These are phyloP conservation scores for Penicillium angulare DNA, from an alignment of 495 filamentous ascomycete species.

Conservation along the genomic window DNA sequence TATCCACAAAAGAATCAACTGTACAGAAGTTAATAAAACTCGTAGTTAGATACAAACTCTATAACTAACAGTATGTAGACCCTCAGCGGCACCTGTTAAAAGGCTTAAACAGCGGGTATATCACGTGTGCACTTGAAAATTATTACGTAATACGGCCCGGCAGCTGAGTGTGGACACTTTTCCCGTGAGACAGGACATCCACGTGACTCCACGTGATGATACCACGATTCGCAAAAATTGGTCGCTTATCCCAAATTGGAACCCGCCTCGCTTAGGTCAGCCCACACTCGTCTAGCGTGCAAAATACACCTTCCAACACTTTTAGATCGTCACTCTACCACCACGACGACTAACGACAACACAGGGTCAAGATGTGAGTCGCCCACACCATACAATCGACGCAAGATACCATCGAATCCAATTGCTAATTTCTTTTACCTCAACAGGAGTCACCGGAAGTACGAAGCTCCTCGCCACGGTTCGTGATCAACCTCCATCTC, in stretches of 20 bases:
- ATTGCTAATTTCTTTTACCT: conserved; percentile 37
- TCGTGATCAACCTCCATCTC: conserved; percentile 36
- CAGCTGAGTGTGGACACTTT: neutral
- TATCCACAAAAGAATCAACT: neutral
- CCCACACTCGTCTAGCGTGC: conserved; percentile 49
- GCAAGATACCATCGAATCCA: conserved; percentile 10
- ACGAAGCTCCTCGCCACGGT: conserved; percentile 95
- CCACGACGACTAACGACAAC: conserved; percentile 55
- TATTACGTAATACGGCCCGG: neutral
- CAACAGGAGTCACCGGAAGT: conserved; percentile 70
- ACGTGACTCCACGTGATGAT: conserved; percentile 5
- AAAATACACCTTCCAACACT: conserved; percentile 43
- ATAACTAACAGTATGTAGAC: too few species aligned
- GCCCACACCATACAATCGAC: neutral
- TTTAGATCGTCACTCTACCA: conserved; percentile 44
- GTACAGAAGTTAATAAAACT: neutral
- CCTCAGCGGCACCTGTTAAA: too few species aligned
- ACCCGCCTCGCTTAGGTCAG: conserved; percentile 41
- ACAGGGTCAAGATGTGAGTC: conserved; percentile 55
- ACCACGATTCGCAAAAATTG: conserved; percentile 17
- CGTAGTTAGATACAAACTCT: neutral
- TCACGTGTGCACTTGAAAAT: neutral
- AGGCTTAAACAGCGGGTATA: too few species aligned
- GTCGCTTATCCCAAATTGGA: conserved; percentile 30
- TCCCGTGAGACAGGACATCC: conserved; percentile 2